These are phyloP conservation scores for Colletotrichum navitas DNA, from an alignment of 2,329 filamentous ascomycete species.

Conservation along the genomic window DNA sequence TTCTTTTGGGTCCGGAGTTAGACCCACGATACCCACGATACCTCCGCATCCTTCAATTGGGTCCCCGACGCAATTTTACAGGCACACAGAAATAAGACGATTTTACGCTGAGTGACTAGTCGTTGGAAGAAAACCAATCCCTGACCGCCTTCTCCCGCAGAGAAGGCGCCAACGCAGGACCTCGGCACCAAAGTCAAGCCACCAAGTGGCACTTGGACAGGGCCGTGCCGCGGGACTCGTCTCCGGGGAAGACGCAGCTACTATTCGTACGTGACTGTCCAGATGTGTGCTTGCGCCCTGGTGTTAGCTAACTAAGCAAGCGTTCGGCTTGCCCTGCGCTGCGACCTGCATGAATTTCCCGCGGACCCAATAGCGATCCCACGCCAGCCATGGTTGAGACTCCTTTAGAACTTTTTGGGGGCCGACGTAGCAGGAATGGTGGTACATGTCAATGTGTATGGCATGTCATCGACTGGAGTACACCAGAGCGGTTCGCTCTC, in stretches of 20 bases:
- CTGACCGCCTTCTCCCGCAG: slow-evolving; percentile 17
- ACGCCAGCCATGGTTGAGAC: slow-evolving; percentile 1
- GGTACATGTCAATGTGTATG: background rate
- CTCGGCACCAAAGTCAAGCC: slow-evolving; percentile 33
- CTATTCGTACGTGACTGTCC: no score
- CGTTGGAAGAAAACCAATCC: background rate
- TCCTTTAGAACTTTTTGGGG: background rate
- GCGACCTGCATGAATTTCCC: slow-evolving; percentile 32
- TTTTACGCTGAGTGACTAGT: background rate
- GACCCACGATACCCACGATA: slow-evolving; percentile 14
- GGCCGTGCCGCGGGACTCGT: slow-evolving; percentile 17
- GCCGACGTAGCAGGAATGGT: background rate
- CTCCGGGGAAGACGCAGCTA: slow-evolving; percentile 19
- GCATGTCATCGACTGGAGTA: background rate
- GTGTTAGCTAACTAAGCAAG: background rate
- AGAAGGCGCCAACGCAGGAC: slow-evolving; percentile 33
- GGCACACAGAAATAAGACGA: slow-evolving; percentile 5
- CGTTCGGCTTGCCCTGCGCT: slow-evolving; percentile 18
- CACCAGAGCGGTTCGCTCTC: slow-evolving; percentile 6
- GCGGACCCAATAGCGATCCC: slow-evolving; percentile 31
- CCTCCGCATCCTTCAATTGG: slow-evolving; percentile 4
- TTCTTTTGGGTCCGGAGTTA: background rate
- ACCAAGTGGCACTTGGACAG: slow-evolving; percentile 32
- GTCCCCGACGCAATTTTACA: background rate
- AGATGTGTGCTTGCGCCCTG: background rate